These are phyloP conservation scores for Kernera saxatilis DNA, from an alignment of 345 rosid genomes.

Conservation along the genomic window DNA sequence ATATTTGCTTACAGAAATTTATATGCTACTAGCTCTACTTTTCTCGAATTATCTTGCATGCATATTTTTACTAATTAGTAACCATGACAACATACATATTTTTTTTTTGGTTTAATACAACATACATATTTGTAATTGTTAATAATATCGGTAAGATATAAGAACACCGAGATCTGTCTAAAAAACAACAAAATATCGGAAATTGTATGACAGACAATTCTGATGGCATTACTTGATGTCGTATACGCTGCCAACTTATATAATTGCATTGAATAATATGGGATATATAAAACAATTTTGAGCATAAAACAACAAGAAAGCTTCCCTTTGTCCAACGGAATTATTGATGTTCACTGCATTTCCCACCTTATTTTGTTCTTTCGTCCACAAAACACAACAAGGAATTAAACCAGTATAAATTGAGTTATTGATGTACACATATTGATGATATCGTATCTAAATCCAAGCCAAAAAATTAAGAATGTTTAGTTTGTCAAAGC, in stretches of 20 bases:
- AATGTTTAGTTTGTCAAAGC: conserved; percentile 1
- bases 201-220: conserved; percentile 22
- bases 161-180: background rate
- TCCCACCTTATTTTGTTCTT: background rate
- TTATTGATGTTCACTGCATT: conserved; percentile 23
- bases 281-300: background rate
- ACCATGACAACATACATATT: background rate
- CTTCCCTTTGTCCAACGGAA: conserved; percentile 30
- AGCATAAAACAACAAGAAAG: conserved; percentile 20
- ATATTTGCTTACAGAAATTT: background rate
- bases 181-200: conserved; percentile 18
- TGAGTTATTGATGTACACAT: background rate
- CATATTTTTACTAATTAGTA: background rate
- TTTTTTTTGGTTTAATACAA: too few species aligned
- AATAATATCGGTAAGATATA: background rate
- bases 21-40: background rate
- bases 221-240: conserved; percentile 23
- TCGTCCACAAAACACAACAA: background rate
- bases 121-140: background rate
- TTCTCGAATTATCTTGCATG: background rate
- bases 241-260: conserved; percentile 21
- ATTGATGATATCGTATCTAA: background rate
- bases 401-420: background rate
- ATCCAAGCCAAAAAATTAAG: background rate
- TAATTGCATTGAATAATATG: conserved; percentile 5